phyloP scores from a whole-genome alignment of 306 rosid species.

The Trichosanthes cucumerina region DNA sequence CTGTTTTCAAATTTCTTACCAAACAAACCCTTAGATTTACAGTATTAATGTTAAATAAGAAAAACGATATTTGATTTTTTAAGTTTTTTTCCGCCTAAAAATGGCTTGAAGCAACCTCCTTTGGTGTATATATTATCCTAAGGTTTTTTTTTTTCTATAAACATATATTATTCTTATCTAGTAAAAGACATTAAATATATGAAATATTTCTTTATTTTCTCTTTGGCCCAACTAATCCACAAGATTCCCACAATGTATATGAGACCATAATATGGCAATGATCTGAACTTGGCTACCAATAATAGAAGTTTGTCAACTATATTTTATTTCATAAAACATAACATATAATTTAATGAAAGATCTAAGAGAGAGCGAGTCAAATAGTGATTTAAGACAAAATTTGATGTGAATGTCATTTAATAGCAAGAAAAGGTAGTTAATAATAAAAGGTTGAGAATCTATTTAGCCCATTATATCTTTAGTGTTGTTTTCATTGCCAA shows the following conservation, averaged over 20 bases:
- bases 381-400: neutral
- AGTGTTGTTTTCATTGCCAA: too few species aligned
- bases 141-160: too few species aligned
- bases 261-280: neutral
- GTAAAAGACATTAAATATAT: neutral
- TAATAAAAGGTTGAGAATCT: neutral
- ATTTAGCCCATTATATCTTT: too few species aligned
- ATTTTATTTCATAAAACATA: neutral
- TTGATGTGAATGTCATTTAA: neutral
- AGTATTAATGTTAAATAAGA: too few species aligned
- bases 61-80: too few species aligned
- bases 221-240: neutral
- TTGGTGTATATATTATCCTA: too few species aligned
- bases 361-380: neutral
- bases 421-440: neutral
- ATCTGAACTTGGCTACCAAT: neutral
- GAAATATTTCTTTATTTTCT: neutral
- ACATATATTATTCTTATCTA: neutral
- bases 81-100: too few species aligned
- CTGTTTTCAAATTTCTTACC: too few species aligned
- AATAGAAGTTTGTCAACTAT: conserved; percentile 1
- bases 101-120: too few species aligned
- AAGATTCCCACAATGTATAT: neutral
- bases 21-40: too few species aligned
- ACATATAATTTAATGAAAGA: neutral